Base-by-base conservation (phyloP, 192 early-diverging fungal genomes). In the Coemansia sp. region DNA sequence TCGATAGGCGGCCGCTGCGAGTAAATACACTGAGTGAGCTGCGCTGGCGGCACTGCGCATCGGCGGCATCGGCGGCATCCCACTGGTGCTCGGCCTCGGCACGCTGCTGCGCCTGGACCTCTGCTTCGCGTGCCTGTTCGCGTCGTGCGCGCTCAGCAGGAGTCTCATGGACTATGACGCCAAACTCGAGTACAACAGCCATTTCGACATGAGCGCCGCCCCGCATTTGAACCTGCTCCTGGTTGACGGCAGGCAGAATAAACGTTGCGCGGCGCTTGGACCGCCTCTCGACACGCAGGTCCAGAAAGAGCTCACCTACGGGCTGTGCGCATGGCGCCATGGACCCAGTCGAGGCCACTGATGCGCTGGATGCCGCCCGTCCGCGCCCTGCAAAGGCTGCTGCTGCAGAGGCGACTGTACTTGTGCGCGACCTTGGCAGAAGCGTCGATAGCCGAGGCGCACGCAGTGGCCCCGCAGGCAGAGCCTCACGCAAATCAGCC, bases 261-360 rank as follows among this genome's bases (percentile, higher is more conserved):
- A 80, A 76, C 9, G 72, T 83, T 14, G 63, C 62, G 24, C 73
- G 73, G 10, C 74, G 66, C 56, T 80, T 79, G 15, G 65, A 69
- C 41, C 70, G 72, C 33, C 73, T 39, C 33, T 72, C 73, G 3
- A 83, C 69, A 10, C 55, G 50, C 53, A 79, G 65, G 44, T 83
- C 81, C 54, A 83, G 62, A 38, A 63, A 83, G 57, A 83, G 63
- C 60, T 83, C 81, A 58, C 81, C 76, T 12, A 83, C 63, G 3
- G 77, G 63, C 60, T 9, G 32, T 34, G 52, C 29, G 24, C 10
- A 29, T 32, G 29, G 4, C 12, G 74, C 69, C 32, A 69, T 77
- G 1, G 60, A 4, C 29, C 3, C 29, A 2, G 19, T 48, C 10
- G 24, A 15, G 12, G 46, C 24, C 14, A 24, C 24, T 54, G 56